Evolutionary conservation across 495 filamentous ascomycete genomes (phyloP), one percentile per base, ranked within the genome.

Genomic region (Penicillium subrubescens): DNA sequence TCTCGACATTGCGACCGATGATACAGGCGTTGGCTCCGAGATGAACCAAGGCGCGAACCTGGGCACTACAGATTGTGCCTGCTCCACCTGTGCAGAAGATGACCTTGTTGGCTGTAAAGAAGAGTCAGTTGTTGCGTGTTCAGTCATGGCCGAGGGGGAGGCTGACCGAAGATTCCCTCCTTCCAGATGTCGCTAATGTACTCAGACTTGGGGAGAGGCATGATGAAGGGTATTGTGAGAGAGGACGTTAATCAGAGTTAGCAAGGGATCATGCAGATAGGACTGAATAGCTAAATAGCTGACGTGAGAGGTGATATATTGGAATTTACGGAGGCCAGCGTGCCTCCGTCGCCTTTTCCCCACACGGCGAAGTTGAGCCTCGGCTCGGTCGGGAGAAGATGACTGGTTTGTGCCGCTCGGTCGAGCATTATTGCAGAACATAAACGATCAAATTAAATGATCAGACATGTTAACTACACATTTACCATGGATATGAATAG

Each of bases 21-120:
- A 99, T 97, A 75, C 90, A 94, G 35, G 95, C 95, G 67, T 97
- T 90, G 41, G 92, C 94, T 61, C 95, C 95, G 35, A 99, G 90
- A 59, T 93, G 84, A 17, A 99, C 92, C 43, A 99, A 76, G 17
- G 94, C 95, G 59, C 92, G 87, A 43, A 97, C 95, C 77, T 97
- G 95, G 10, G 90, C 92, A 67, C 90, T 94, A 77, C 95, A 96
- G 67, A 99, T 99, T 15, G 92, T 90, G 41, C 95, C 95, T 1
- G 92, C 92, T 57, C 95, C 95, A 44, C 95, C 95, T 31, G 95
- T 99, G 71, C 96, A 96, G 81, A 98, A 94, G 66, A 97, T 84
- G 21, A 98, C 93, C 73, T 95, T 95, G 72, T 92, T 89, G 61
- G 86, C 91, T 94, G 71, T 8, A 12, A 48, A 51, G 48, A 39